These are phyloP conservation scores for Cryptococcus sp. DNA, from an alignment of 1,284 basidiomycete species.

Conservation along the genomic window DNA sequence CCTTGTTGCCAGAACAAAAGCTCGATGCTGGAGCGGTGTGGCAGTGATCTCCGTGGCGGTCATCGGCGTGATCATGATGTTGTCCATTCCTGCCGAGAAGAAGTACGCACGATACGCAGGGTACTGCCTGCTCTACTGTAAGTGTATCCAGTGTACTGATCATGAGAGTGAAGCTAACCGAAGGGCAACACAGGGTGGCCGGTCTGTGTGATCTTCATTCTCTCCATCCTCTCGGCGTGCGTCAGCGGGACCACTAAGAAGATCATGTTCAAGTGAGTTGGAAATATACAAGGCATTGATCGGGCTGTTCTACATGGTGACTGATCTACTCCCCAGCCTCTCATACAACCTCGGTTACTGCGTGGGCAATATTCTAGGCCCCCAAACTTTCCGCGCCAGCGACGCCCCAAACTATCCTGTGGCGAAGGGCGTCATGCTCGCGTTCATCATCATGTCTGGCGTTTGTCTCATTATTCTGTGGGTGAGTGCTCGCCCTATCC, in stretches of 20 bases:
- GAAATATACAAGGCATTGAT: no score
- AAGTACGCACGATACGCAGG: conserved; percentile 4
- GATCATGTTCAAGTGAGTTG: conserved; percentile 9
- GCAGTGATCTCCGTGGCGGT: no score
- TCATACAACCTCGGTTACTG: conserved; percentile 12
- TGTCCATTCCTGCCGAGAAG: conserved; percentile 1
- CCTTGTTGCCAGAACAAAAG: no score
- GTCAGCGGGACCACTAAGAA: conserved; percentile 14
- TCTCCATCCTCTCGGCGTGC: conserved; percentile 1
- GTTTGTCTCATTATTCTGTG: no score
- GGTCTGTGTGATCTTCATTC: conserved; percentile 8
- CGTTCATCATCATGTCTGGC: no score
- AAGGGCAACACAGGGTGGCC: background rate
- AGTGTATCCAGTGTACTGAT: no score
- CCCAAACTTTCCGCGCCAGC: conserved; percentile 26
- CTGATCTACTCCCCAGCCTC: no score
- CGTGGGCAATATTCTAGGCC: conserved; percentile 24
- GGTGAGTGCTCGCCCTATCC: no score
- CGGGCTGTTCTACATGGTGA: no score
- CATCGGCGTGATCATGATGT: background rate
- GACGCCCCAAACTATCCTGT: conserved; percentile 25
- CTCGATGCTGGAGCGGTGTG: no score
- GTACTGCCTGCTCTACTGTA: background rate
- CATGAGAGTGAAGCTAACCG: no score
- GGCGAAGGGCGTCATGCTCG: conserved; percentile 27